Base-by-base conservation (phyloP, 371 early-diverging fungal species). In the Apophysomyces sp. region DNA sequence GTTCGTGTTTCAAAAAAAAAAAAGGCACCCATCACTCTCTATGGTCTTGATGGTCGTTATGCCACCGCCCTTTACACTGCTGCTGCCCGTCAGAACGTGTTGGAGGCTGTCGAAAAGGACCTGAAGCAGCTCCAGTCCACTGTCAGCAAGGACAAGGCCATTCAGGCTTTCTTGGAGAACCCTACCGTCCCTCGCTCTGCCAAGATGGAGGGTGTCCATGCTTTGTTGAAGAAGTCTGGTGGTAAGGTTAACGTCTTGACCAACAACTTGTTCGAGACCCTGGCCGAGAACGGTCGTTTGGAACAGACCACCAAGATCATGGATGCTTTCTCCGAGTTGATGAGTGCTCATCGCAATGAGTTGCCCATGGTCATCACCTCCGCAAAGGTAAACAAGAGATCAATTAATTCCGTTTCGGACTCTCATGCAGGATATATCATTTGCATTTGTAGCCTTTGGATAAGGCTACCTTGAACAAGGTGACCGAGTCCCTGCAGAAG, bases 1-100 rank as follows among this genome's bases (percentile, higher is more conserved):
- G 16, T 31, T 51, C 26, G 41, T 21, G 29, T 26, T 39, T 27
- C 53, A 34, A 30, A n/a, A 41, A 29, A 37, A 5, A 40, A 52
- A 57, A 69, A 94, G 93, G 86, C 89, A 52, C 97, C 97, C 30
- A 61, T 95, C 40, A 84, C 87, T 37, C 85, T 98, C 56, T 89
- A 91, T 86, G 95, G 96, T 67, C 90, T 98, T 74, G 95, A 95
- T 57, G 98, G 98, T 69, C 93, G 96, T 71, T 98, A 98, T 73
- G 98, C 98, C 60, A 95, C 97, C 24, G 98, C 98, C 36, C 87
- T 98, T 61, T 98, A 89, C 89, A 86, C 93, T 57, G 98, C 98
- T 51, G 97, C 97, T 27, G 85, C 89, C 68, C 92, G 93, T 73
- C 85, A 88, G 81, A 88, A 91, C 72, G 75, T 74, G 18, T 88